Conservation (phyloP, 2,329 filamentous ascomycete genomes). For the Verticillium longisporum region DNA sequence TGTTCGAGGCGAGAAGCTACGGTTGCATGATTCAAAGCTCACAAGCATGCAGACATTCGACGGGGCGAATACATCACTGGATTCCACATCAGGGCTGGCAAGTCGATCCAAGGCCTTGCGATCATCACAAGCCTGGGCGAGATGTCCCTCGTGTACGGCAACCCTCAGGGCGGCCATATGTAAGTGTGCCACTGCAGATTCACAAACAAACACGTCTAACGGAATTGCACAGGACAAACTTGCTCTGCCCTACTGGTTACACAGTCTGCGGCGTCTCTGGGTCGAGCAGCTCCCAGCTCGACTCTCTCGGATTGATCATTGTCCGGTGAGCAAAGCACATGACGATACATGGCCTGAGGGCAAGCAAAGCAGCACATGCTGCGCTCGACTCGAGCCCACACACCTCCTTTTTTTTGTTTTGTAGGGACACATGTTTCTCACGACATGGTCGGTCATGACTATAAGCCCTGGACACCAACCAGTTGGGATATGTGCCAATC, state of each 20-base stretch:
- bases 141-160: constrained; percentile 79
- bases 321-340: constrained; percentile 8
- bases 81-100: constrained; percentile 73
- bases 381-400: not conserved
- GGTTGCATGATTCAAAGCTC: constrained; percentile 7
- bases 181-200: constrained; percentile 42
- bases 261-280: constrained; percentile 83
- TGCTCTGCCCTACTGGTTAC: constrained; percentile 86
- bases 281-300: constrained; percentile 72
- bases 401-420: too few relatives aligned
- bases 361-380: not conserved
- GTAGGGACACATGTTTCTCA: not conserved
- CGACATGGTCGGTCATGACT: not conserved
- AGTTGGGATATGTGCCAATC: not conserved
- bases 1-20: not conserved
- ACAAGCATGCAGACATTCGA: constrained; percentile 58
- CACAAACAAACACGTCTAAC: not conserved
- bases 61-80: constrained; percentile 83
- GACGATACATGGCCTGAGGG: not conserved
- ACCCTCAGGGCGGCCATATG: constrained; percentile 71
- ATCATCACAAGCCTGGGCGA: constrained; percentile 85
- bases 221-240: constrained; percentile 57
- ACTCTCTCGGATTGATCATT: constrained; percentile 76
- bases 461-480: not conserved
- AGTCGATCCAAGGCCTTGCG: constrained; percentile 83